Evolutionary conservation across 2,329 filamentous ascomycete genomes (phyloP).

Genomic region (Zymoseptoria tritici): DNA sequence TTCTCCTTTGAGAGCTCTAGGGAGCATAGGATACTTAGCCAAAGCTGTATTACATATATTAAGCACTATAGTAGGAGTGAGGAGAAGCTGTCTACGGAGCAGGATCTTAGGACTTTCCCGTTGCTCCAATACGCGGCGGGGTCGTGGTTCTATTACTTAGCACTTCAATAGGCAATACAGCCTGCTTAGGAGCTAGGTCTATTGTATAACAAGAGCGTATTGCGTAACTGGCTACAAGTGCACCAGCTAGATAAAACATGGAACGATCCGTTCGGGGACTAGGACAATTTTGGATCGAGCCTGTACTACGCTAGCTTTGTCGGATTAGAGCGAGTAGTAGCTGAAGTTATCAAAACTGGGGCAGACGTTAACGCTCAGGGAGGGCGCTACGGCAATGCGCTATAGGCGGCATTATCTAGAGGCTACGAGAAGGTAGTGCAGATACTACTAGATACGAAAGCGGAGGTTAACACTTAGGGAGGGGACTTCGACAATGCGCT

Average conservation of each 20-base stretch:
- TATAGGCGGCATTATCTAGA: not conserved
- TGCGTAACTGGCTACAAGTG: slow-evolving; percentile 6
- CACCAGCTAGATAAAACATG: slow-evolving; percentile 1
- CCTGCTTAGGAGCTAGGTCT: slow-evolving; percentile 2
- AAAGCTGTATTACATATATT: slow-evolving; percentile 13
- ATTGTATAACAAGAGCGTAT: not conserved
- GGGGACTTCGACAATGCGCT: too few relatives aligned
- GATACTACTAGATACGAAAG: too few relatives aligned
- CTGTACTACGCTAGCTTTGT: slow-evolving; percentile 9
- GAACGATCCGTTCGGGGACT: not conserved
- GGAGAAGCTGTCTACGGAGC: slow-evolving; percentile 3
- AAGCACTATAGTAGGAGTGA: slow-evolving; percentile 7
- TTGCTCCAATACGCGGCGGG: slow-evolving; percentile 12
- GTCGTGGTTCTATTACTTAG: slow-evolving; percentile 10
- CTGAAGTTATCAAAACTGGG: slow-evolving; percentile 13
- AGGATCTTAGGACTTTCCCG: slow-evolving; percentile 11
- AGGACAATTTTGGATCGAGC: not conserved
- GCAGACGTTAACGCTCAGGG: not conserved
- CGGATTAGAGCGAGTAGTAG: slow-evolving; percentile 12
- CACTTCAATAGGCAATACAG: slow-evolving; percentile 3
- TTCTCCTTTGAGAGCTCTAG: slow-evolving; percentile 7
- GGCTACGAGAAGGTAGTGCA: not conserved
- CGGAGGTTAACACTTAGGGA: too few relatives aligned
- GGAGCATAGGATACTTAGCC: slow-evolving; percentile 6
- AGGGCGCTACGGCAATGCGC: slow-evolving; percentile 4